Evolutionary conservation across 345 rosid species (phyloP).

Genomic region (Hibiscus tridactylites): DNA sequence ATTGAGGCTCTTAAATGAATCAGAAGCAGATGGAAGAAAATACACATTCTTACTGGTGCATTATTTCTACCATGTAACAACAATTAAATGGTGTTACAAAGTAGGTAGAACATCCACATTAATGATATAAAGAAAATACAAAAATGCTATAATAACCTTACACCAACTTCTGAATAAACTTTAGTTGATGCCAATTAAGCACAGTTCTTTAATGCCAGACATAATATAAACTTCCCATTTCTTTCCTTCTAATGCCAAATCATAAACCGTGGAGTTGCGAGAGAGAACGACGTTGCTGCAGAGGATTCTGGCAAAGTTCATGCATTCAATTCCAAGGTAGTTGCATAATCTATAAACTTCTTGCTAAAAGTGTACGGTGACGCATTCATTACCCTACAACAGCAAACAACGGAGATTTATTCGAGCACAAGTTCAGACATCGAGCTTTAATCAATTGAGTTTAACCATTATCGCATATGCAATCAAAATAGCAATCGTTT

Average conservation of each 20-base stretch:
- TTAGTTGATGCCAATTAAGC: not conserved
- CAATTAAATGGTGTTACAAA: conserved; percentile 18
- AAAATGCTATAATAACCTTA: not conserved
- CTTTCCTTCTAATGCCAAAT: not conserved
- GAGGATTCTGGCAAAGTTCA: conserved; percentile 25
- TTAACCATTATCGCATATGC: not conserved
- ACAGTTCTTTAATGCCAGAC: conserved; percentile 4
- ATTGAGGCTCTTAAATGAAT: too few relatives aligned
- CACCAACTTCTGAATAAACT: not conserved
- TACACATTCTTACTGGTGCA: not conserved
- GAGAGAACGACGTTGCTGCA: conserved; percentile 2
- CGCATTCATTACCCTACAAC: conserved; percentile 44
- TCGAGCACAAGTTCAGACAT: not conserved
- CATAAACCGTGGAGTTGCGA: not conserved
- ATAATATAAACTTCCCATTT: not conserved
- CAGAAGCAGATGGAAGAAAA: too few relatives aligned
- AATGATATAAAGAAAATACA: not conserved
- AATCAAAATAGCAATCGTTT: not conserved
- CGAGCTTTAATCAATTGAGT: not conserved
- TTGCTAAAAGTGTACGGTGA: conserved; percentile 43
- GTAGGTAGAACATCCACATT: conserved; percentile 2
- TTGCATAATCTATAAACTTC: conserved; percentile 31
- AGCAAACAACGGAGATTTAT: not conserved
- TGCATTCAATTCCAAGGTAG: conserved; percentile 16
- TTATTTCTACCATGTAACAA: conserved; percentile 19